Percentiles rank a stretch among this genome's conserved stretches.
phyloP scores from a whole-genome alignment of 768 basidiomycete species.

The Psilocybe tampanensis region DNA sequence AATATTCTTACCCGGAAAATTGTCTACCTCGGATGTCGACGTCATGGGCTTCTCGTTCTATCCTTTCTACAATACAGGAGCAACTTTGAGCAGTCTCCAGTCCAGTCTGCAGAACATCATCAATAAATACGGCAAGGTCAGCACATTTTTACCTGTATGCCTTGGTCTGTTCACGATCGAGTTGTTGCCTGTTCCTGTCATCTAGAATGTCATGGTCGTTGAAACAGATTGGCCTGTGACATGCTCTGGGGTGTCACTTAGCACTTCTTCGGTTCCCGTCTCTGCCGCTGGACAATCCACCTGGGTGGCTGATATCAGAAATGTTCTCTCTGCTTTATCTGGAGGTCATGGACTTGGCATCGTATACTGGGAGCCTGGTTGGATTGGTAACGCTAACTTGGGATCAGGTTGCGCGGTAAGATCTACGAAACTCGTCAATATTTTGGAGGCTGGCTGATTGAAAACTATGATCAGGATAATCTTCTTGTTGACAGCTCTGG shows the following conservation, averaged over 20 bases:
- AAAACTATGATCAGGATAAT: constrained; percentile 38
- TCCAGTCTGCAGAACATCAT: constrained; percentile 53
- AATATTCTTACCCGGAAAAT: constrained; percentile 55
- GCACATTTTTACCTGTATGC: not conserved
- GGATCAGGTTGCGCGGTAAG: constrained; percentile 45
- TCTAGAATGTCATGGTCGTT: constrained; percentile 55
- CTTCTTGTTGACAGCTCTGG: constrained; percentile 51
- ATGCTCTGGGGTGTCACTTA: constrained; percentile 48
- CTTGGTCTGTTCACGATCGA: not conserved
- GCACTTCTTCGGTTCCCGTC: constrained; percentile 47
- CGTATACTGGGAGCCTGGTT: constrained; percentile 71
- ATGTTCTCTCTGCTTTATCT: constrained; percentile 45
- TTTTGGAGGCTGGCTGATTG: not conserved
- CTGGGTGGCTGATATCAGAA: constrained; percentile 55
- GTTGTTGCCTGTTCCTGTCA: not conserved
- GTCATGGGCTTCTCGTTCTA: constrained; percentile 68
- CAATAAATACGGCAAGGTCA: constrained; percentile 49
- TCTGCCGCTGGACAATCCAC: constrained; percentile 53
- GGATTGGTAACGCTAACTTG: constrained; percentile 57
- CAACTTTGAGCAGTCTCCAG: constrained; percentile 52
- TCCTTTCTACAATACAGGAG: constrained; percentile 61
- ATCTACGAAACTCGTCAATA: not conserved
- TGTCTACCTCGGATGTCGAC: constrained; percentile 53
- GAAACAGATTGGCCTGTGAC: constrained; percentile 66
- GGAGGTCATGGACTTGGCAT: constrained; percentile 50